Evolutionary conservation across 108 stramenopile genomes (phyloP), one percentile per base, ranked within the genome.

Genomic region (Epipyxis sp.): DNA sequence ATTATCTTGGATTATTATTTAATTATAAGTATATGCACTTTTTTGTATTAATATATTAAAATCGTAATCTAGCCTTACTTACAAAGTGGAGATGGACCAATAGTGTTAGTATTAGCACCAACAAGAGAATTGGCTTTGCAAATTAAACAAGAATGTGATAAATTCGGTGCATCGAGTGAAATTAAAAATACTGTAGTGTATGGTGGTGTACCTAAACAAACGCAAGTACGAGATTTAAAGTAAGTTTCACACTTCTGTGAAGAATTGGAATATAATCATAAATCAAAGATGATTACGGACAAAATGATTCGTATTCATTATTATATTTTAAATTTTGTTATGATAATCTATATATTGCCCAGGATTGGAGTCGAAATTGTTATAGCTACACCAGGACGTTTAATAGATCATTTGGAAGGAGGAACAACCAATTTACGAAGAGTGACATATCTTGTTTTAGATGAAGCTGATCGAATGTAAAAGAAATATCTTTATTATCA

Each of bases 81-180:
- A 65, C 91, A 95, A 81, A 94, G 92, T 1, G 99, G 97, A 16
- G 97, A 99, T 65, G 99, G 99, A 0, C 99, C 97, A 1, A 98
- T 98, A 80, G 93, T 95, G 0, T 89, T 99, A 25, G 96, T 94
- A 2, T 83, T 97, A 42, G 97, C 97, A 1, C 99, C 99, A 0
- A 99, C 99, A 1, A 93, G 99, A 40, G 99, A 99, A 85, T 94
- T 99, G 41, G 99, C 99, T 0, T 87, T 94, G 41, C 99, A 99
- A 86, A 99, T 99, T 90, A 96, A 97, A 79, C 94, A 93, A 72
- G 97, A 99, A 84, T 97, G 97, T 77, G 97, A 97, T 90, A 97
- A 96, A 83, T 99, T 99, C 80, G 97, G 96, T 2, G 76, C 81
- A 32, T 91, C 90, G 1, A 90, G 91, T 1, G 94, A 92, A 69